Evolutionary conservation across 208 protist species (phyloP).

Genomic region (Strigomonas galati): DNA sequence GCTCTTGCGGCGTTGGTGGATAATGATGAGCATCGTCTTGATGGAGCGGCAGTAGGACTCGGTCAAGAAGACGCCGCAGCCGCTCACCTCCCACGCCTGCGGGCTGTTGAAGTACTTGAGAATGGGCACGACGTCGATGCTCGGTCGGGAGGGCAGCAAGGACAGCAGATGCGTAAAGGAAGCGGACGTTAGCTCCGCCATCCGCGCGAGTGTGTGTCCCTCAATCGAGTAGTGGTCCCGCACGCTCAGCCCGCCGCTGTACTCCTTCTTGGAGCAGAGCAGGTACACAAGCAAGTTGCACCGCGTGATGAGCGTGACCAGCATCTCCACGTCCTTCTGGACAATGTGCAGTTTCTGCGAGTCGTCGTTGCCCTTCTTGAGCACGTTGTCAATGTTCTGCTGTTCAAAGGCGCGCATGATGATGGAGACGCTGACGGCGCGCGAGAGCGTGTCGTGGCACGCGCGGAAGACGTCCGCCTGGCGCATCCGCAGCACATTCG

Average conservation of each 20-base stretch:
- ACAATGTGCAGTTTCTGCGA: constrained; percentile 16
- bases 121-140: constrained; percentile 40
- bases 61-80: constrained; percentile 30
- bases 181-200: constrained; percentile 26
- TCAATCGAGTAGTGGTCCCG: constrained; percentile 18
- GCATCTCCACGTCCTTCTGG: constrained; percentile 45
- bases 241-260: constrained; percentile 17
- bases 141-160: constrained; percentile 20
- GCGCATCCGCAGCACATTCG: neutral
- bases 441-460: neutral
- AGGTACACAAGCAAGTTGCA: constrained; percentile 19
- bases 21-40: constrained; percentile 29
- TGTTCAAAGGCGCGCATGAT: constrained; percentile 44
- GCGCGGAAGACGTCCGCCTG: neutral
- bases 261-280: constrained; percentile 17
- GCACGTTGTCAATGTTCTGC: constrained; percentile 21
- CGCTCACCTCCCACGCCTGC: constrained; percentile 48
- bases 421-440: constrained; percentile 11
- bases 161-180: constrained; percentile 33
- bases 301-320: constrained; percentile 30
- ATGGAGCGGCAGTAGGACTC: constrained; percentile 51
- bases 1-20: constrained; percentile 22
- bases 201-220: constrained; percentile 37
- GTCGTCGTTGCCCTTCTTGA: constrained; percentile 15
- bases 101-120: constrained; percentile 45